These are phyloP conservation scores for Penicillium egyptiacum DNA, from an alignment of 495 filamentous ascomycete genomes.

Conservation along the genomic window DNA sequence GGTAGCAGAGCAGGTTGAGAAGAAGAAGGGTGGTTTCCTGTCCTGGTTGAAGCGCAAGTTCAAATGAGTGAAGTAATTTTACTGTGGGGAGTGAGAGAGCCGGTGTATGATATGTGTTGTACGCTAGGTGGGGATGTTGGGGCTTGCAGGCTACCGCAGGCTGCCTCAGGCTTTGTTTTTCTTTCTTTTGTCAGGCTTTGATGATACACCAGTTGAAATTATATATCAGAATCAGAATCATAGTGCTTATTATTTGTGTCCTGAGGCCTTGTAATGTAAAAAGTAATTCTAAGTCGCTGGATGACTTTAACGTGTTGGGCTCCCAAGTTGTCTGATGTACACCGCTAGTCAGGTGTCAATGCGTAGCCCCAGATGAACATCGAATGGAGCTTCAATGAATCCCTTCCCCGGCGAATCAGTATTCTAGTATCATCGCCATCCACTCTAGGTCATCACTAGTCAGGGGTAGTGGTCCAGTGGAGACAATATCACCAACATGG, in stretches of 20 bases:
- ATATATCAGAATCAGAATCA: conserved; percentile 25
- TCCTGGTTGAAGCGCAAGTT: conserved; percentile 34
- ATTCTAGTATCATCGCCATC: too few relatives aligned
- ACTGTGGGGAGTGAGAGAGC: conserved; percentile 10
- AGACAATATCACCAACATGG: too few relatives aligned
- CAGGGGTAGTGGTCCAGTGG: too few relatives aligned
- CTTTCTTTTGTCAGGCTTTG: conserved; percentile 17
- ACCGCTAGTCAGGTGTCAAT: conserved; percentile 21
- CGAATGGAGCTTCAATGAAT: not conserved
- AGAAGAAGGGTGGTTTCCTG: conserved; percentile 35
- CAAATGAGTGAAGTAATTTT: conserved; percentile 20
- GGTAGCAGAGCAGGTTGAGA: conserved; percentile 18
- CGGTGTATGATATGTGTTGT: conserved; percentile 29
- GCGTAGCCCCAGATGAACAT: conserved; percentile 6
- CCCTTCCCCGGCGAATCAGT: not conserved
- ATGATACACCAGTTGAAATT: conserved; percentile 38
- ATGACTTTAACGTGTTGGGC: not conserved
- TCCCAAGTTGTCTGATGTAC: conserved; percentile 6
- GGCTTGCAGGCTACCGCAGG: not conserved
- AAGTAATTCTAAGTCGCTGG: not conserved
- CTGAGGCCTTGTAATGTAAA: not conserved
- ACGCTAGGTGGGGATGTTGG: conserved; percentile 8
- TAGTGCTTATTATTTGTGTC: conserved; percentile 25
- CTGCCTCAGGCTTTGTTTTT: conserved; percentile 12
- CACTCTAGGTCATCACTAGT: too few relatives aligned